Evolutionary conservation across 2,329 filamentous ascomycete species (phyloP).

Genomic region (Aspergillus neoniger): DNA sequence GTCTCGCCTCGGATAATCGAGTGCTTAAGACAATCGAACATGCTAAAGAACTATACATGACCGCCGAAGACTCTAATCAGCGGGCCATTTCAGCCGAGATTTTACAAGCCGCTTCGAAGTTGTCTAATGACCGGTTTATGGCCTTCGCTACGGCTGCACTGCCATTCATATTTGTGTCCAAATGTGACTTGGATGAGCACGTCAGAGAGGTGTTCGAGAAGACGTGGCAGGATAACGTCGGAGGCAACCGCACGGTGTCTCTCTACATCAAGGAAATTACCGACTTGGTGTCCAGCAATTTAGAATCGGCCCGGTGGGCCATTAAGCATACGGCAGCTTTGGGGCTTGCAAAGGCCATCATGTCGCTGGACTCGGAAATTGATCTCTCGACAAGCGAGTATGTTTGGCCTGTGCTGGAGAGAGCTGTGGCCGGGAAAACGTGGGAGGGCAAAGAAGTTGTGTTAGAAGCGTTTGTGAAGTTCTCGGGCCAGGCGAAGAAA

Average conservation of each 20-base stretch:
- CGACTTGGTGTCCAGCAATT: conserved; percentile 63
- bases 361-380: conserved; percentile 61
- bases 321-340: conserved; percentile 87
- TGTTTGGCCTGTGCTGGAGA: conserved; percentile 83
- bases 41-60: conserved; percentile 73
- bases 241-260: conserved; percentile 76
- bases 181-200: conserved; percentile 80
- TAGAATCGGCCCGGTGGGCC: conserved; percentile 83
- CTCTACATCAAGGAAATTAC: conserved; percentile 85
- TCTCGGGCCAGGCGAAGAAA: conserved; percentile 65
- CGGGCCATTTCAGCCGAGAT: conserved; percentile 79
- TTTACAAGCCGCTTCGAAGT: conserved; percentile 78
- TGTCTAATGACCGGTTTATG: conserved; percentile 85
- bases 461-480: conserved; percentile 74
- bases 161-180: conserved; percentile 84
- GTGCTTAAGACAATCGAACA: conserved; percentile 57
- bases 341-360: conserved; percentile 72
- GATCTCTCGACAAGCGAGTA: conserved; percentile 60
- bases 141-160: conserved; percentile 72
- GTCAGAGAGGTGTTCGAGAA: conserved; percentile 78
- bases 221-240: conserved; percentile 89
- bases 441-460: conserved; percentile 90
- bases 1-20: conserved; percentile 61
- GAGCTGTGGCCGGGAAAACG: conserved; percentile 80
- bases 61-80: conserved; percentile 73